A percentile compares a stretch with the other conserved stretches of the same genome.
These are phyloP conservation scores for Nectriaceae sp. DNA, from an alignment of 2,329 filamentous ascomycete genomes.

Conservation along the genomic window DNA sequence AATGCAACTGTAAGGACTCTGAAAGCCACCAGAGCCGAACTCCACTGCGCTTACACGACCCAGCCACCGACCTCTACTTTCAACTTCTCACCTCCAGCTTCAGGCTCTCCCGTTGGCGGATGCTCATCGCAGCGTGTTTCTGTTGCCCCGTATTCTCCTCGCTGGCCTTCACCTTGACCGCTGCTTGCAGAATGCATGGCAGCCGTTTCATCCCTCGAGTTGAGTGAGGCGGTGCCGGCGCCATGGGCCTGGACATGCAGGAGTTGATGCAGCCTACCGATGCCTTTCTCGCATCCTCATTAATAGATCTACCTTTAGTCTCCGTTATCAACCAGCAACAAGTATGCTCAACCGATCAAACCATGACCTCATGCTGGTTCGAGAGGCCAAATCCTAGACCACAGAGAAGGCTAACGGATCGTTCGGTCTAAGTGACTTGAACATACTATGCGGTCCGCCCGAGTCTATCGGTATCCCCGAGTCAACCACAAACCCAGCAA, in stretches of 20 bases:
- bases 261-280: not conserved
- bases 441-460: too few species aligned
- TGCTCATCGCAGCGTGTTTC: not conserved
- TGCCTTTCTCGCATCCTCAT: too few species aligned
- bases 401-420: too few species aligned
- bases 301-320: too few species aligned
- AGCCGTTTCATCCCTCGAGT: not conserved
- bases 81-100: not conserved
- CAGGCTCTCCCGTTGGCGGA: not conserved
- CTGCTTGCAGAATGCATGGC: not conserved
- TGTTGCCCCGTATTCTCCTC: not conserved
- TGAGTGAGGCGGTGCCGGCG: not conserved
- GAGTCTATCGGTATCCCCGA: too few species aligned
- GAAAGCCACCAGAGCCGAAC: not conserved
- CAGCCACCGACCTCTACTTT: slow-evolving; percentile 5
- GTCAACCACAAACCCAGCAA: too few species aligned
- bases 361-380: too few species aligned
- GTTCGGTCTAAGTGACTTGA: too few species aligned
- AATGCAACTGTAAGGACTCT: not conserved
- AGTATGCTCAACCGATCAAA: too few species aligned
- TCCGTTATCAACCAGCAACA: too few species aligned
- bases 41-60: slow-evolving; percentile 8
- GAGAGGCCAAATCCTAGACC: too few species aligned
- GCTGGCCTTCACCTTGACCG: slow-evolving; percentile 1
- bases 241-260: not conserved